Conservation (phyloP, 345 rosid species). For the Moricandia moricandioides region DNA sequence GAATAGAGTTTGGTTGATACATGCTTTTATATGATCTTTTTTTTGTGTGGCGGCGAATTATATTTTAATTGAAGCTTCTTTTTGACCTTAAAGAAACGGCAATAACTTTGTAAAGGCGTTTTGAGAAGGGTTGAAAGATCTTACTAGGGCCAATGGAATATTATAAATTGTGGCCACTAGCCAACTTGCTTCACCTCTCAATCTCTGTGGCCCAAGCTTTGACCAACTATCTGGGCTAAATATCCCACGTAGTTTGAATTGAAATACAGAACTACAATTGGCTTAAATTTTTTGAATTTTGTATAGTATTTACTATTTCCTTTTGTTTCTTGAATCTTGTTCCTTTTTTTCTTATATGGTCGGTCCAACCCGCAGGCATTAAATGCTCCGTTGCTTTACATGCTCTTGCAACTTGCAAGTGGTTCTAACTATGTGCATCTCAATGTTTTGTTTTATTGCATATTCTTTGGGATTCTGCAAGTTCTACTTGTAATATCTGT, state of each 20-base stretch:
- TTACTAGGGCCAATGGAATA: conserved; percentile 15
- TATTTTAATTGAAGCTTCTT: conserved; percentile 4
- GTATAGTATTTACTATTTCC: neutral
- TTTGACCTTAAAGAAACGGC: neutral
- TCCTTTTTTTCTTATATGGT: conserved; percentile 2
- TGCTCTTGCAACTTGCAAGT: conserved; percentile 32
- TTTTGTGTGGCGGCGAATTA: neutral
- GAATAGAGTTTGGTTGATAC: neutral
- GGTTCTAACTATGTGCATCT: conserved; percentile 21
- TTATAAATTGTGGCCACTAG: conserved; percentile 17
- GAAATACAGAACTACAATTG: neutral
- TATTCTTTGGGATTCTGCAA: conserved; percentile 17
- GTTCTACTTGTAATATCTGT: neutral
- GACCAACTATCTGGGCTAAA: neutral
- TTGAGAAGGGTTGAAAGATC: conserved; percentile 3
- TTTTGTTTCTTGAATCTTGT: conserved; percentile 10
- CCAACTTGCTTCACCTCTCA: conserved; percentile 28
- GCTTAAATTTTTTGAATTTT: neutral
- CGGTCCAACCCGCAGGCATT: conserved; percentile 33
- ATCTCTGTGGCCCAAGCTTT: neutral
- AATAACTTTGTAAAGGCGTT: conserved; percentile 5
- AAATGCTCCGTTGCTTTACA: conserved; percentile 31
- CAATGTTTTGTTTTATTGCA: conserved; percentile 19
- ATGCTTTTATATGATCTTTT: neutral
- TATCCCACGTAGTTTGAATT: neutral